Percentiles rank a stretch among this genome's conserved stretches.
Conservation (phyloP, 78 protist genomes). For the slime mould (Dictyostelium discoideum) region dicty_2.7 NC_007091.3:4724501-4725000, state of each 20-base stretch:
- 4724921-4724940: not conserved
- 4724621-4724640: conserved; percentile 2
- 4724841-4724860: conserved; percentile 12
- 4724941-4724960: not conserved
- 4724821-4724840: conserved; percentile 16
- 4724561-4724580: conserved; percentile 34
- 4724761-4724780: too few relatives aligned
- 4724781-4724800: too few relatives aligned
- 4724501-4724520: conserved; percentile 46
- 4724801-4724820: conserved; percentile 1
- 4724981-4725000: conserved; percentile 13
- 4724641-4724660: conserved; percentile 32
- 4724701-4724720: conserved; percentile 29
- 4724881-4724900: not conserved
- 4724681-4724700: conserved; percentile 52
- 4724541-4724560: conserved; percentile 53
- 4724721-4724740: too few relatives aligned
- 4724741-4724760: too few relatives aligned
- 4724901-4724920: too few relatives aligned
- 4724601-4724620: conserved; percentile 47
- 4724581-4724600: conserved; percentile 59
- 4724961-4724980: not conserved
- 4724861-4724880: conserved; percentile 47
- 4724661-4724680: conserved; percentile 69
- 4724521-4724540: conserved; percentile 77